Evolutionary conservation across 345 rosid species (phyloP).

Genomic region (Tarenaya hassleriana): DNA sequence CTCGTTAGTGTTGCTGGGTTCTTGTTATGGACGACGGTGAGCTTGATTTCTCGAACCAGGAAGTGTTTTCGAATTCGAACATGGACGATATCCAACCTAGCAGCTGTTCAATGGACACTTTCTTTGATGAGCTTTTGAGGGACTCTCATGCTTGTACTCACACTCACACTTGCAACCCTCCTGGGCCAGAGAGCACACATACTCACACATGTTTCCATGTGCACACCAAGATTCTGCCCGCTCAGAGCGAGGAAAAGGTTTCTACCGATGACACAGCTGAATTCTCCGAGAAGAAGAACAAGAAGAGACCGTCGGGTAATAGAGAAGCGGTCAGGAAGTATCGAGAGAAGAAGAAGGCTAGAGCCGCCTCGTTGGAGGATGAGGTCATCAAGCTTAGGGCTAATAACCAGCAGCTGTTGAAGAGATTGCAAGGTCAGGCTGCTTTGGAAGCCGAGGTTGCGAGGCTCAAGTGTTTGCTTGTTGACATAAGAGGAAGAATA

Average conservation of each 20-base stretch:
- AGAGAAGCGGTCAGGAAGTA: conserved; percentile 78
- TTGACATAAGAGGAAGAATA: conserved; percentile 45
- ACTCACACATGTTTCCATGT: conserved; percentile 72
- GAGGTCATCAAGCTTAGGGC: conserved; percentile 49
- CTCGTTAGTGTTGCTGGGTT: conserved; percentile 6
- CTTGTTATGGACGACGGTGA: conserved; percentile 75
- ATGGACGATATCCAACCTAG: conserved; percentile 32
- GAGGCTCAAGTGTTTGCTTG: conserved; percentile 44
- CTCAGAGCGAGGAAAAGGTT: too few relatives aligned
- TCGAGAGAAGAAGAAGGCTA: conserved; percentile 79
- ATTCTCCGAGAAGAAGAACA: too few relatives aligned
- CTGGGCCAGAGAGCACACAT: conserved; percentile 49
- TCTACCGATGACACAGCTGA: too few relatives aligned
- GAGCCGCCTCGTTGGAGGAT: conserved; percentile 60
- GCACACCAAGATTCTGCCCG: conserved; percentile 37
- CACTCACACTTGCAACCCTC: conserved; percentile 74
- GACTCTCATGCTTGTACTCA: conserved; percentile 76
- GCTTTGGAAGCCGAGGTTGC: conserved; percentile 45
- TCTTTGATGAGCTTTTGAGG: conserved; percentile 55
- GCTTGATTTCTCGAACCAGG: conserved; percentile 74
- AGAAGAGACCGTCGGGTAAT: conserved; percentile 47
- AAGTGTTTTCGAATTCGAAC: conserved; percentile 39
- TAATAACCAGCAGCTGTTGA: conserved; percentile 42
- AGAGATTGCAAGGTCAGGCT: conserved; percentile 47
- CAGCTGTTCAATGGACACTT: conserved; percentile 60